Conservation (phyloP, 1,284 basidiomycete genomes). For the Xerocomus nothofagi region DNA sequence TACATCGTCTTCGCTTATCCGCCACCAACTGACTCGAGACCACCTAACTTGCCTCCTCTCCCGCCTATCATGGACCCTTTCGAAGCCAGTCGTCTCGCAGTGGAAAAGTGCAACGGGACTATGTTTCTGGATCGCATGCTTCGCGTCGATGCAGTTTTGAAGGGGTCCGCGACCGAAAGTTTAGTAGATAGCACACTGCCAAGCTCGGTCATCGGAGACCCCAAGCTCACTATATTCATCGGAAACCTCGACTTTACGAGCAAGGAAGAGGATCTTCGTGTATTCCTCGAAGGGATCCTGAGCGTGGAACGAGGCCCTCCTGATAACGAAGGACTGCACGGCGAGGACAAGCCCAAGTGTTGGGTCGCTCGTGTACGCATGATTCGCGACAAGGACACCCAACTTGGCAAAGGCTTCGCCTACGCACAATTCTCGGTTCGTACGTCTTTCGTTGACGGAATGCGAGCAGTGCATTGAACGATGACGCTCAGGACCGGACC, state of each 20-base stretch:
- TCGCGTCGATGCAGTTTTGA: constrained; percentile 69
- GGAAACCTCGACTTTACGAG: constrained; percentile 93
- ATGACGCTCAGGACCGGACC: constrained; percentile 67
- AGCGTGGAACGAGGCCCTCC: constrained; percentile 69
- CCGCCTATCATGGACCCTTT: constrained; percentile 63
- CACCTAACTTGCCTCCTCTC: constrained; percentile 58
- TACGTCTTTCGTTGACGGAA: constrained; percentile 18
- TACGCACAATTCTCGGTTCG: constrained; percentile 88
- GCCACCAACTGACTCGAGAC: constrained; percentile 41
- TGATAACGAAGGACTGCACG: constrained; percentile 26
- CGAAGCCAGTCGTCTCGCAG: constrained; percentile 65
- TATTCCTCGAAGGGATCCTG: constrained; percentile 84
- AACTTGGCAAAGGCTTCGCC: constrained; percentile 96
- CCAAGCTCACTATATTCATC: constrained; percentile 86
- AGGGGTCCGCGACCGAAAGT: constrained; percentile 22
- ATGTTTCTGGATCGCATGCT: constrained; percentile 75
- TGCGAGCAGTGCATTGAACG: constrained; percentile 6
- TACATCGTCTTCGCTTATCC: constrained; percentile 87
- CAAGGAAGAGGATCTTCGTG: constrained; percentile 86
- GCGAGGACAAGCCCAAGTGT: constrained; percentile 35
- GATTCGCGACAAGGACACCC: constrained; percentile 89
- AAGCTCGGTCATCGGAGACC: constrained; percentile 46
- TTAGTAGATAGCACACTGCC: constrained; percentile 1
- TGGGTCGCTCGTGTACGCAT: constrained; percentile 90
- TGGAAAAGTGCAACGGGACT: constrained; percentile 68